phyloP scores from a whole-genome alignment of 768 basidiomycete genomes.

The Gymnopilus dilepis region DNA sequence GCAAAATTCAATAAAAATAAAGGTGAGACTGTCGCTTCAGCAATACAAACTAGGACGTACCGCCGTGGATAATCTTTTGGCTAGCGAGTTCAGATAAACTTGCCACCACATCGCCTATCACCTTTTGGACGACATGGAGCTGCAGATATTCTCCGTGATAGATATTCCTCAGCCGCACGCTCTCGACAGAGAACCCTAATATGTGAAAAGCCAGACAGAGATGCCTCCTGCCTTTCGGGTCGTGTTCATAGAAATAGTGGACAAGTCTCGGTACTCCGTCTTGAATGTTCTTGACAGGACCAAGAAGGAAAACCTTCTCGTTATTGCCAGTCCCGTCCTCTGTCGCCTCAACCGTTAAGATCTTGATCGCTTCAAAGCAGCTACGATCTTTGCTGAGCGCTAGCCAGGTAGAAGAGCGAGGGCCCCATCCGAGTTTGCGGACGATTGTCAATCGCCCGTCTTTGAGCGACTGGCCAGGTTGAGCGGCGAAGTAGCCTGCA shows the following conservation, averaged over 20 bases:
- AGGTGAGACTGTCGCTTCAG: neutral
- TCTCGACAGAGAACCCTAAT: conserved; percentile 18
- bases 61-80: conserved; percentile 17
- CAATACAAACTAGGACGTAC: conserved; percentile 1
- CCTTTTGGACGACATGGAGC: conserved; percentile 20
- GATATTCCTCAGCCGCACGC: conserved; percentile 13
- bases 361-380: conserved; percentile 19
- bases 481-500: conserved; percentile 16
- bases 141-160: conserved; percentile 12
- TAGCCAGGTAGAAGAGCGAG: conserved; percentile 48
- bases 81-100: neutral
- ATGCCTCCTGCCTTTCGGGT: conserved; percentile 12
- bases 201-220: conserved; percentile 16
- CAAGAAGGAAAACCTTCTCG: conserved; percentile 5
- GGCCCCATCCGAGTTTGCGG: conserved; percentile 56
- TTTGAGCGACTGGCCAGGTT: conserved; percentile 15
- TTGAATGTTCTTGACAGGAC: neutral
- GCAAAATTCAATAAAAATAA: neutral
- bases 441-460: conserved; percentile 51
- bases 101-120: conserved; percentile 9
- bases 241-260: conserved; percentile 16
- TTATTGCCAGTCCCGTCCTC: conserved; percentile 8
- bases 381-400: conserved; percentile 23
- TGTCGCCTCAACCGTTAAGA: conserved; percentile 15
- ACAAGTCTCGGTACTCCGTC: conserved; percentile 10